phyloP scores from a whole-genome alignment of 2,329 filamentous ascomycete species.

The Exophiala viscosa region DNA sequence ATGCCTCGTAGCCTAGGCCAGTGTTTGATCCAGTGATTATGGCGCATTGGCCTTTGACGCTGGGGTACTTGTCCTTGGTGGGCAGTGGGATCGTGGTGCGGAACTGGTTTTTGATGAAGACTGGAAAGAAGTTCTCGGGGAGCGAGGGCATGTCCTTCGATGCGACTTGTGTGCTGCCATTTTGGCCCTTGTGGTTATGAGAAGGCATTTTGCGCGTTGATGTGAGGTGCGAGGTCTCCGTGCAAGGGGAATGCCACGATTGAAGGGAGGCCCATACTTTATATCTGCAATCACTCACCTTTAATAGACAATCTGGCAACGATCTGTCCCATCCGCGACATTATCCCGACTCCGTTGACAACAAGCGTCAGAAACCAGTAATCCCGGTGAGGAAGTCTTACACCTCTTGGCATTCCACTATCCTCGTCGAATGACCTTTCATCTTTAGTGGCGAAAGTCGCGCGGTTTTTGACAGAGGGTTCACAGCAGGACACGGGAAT shows the following conservation, averaged over 20 bases:
- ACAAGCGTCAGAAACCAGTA: not conserved
- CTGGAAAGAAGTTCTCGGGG: not conserved
- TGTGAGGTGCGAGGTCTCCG: not conserved
- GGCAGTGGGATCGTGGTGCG: constrained; percentile 6
- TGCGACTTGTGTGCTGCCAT: not conserved
- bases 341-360: not conserved
- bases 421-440: too few relatives aligned
- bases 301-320: not conserved
- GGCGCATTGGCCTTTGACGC: constrained; percentile 38
- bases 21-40: constrained; percentile 50
- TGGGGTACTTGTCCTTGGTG: constrained; percentile 14
- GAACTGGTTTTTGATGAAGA: constrained; percentile 26
- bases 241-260: too few relatives aligned
- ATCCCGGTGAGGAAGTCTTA: not conserved
- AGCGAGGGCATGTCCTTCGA: not conserved
- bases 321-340: not conserved
- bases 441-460: too few relatives aligned
- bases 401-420: not conserved
- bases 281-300: not conserved
- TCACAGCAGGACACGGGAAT: not conserved
- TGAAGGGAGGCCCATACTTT: too few relatives aligned
- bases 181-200: not conserved
- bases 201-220: not conserved
- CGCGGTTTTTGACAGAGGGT: not conserved
- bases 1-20: constrained; percentile 47